Percentiles rank a stretch among this genome's conserved stretches.
These are phyloP conservation scores for Colletotrichum echinochloae DNA, from an alignment of 2,329 filamentous ascomycete species.

Conservation along the genomic window DNA sequence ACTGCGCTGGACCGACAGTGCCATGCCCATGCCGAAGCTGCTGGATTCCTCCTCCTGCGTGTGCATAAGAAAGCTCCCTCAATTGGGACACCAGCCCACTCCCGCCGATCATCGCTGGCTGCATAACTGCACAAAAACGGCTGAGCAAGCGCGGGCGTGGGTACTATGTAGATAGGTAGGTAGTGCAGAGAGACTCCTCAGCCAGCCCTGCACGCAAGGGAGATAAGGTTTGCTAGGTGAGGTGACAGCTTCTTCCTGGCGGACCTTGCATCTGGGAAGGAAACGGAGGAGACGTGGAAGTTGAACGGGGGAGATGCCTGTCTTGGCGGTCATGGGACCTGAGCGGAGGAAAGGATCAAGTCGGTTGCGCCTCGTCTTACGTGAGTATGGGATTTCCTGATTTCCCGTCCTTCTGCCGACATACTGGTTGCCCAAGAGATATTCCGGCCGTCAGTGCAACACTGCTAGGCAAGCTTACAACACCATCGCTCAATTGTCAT, in stretches of 20 bases:
- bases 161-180: no score
- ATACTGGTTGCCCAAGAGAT: slow-evolving; percentile 9
- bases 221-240: slow-evolving; percentile 38
- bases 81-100: not conserved
- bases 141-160: not conserved
- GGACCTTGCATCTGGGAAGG: slow-evolving; percentile 12
- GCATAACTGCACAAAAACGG: slow-evolving; percentile 33
- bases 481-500: not conserved
- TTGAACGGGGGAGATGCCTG: slow-evolving; percentile 32
- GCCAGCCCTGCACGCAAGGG: slow-evolving; percentile 25
- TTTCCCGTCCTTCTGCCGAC: slow-evolving; percentile 22
- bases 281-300: slow-evolving; percentile 26
- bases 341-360: slow-evolving; percentile 23
- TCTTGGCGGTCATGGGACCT: slow-evolving; percentile 25
- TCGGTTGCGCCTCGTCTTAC: slow-evolving; percentile 31
- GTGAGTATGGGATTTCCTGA: slow-evolving; percentile 33
- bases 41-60: slow-evolving; percentile 17
- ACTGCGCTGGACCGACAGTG: slow-evolving; percentile 22
- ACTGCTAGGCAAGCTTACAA: not conserved
- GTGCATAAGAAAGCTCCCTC: slow-evolving; percentile 35
- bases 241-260: slow-evolving; percentile 34
- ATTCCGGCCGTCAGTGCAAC: not conserved
- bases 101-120: slow-evolving; percentile 22
- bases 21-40: slow-evolving; percentile 34
- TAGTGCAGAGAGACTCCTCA: not conserved